Evolutionary conservation across 768 basidiomycete genomes (phyloP), one percentile per base, ranked within the genome.

Genomic region (Cubamyces sp.): DNA sequence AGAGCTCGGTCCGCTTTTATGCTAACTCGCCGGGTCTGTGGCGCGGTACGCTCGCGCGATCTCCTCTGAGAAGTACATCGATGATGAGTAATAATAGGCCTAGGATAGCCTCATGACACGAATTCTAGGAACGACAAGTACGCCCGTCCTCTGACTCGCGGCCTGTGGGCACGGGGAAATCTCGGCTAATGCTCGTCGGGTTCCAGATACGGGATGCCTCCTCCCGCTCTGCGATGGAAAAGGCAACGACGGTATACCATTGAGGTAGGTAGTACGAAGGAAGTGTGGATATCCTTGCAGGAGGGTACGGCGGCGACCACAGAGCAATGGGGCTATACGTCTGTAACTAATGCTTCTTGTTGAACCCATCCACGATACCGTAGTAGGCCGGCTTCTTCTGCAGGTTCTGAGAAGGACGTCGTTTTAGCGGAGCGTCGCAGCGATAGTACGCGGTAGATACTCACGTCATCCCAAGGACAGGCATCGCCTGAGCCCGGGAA

Each of bases 401-500:
- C 28, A 51, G 16, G 41, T 59, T 45, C 57, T 59, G 25, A 37
- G 3, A 7, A 21, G 21, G 25, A 51, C 12, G 1, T 30, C 37
- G 34, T 0, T 3, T 45, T 3, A 49, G 34, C 39, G 7, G 1
- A 49, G 7, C 12, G 23, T 16, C 25, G 25, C 14, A 26, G 12
- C 49, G 1, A 21, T 1, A 34, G 4, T 34, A 11, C 39, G 11
- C 15, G 11, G 26, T 21, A 19, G 8, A 5, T 6, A 62, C 69
- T 61, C 48, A 72, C 71, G 26, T 61, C 64, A 57, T 77, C 73
- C 66, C 68, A 74, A 14, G 68, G 66, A 26, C 61, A 63, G 6
- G 68, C 68, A 54, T 64, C 73, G 8, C 76, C 76, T 51, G 72
- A 65, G 1, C 74, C 75, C 42, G 70, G 61, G 65, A 74, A 70